Base-by-base conservation (phyloP, 345 rosid genomes). In the Cochlearia excelsa region DNA sequence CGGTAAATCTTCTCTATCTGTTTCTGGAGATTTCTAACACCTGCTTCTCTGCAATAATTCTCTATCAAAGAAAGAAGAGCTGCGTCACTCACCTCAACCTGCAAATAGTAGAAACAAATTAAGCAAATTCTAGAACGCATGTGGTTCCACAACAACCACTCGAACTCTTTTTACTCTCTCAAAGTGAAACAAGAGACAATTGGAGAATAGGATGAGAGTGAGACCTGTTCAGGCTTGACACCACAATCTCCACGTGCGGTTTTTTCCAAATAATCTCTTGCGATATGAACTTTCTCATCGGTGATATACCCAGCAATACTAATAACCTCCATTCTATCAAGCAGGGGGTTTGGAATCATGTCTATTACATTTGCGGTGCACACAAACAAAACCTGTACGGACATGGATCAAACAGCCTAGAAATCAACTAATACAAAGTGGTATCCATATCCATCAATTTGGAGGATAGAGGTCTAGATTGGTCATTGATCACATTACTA, bases 291-390 rank as follows among this genome's bases (percentile, higher is more conserved):
- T 78, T 91, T 91, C 83, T 88, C 96, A 63, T 91, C 96, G 26
- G 95, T 91, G 51, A 91, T 82, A 70, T 91, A 91, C n/a, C 98
- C 96, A 35, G 96, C 84, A 62, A 91, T 79, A 61, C 83, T 67
- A 66, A 91, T 84, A 45, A 91, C 94, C 75, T 91, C 98, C 98
- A 88, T 91, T 69, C 98, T 84, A 67, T 91, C 98, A 75, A 91
- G 76, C 44, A 88, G 96, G 61, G 98, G 96, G 43, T 63, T 73
- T 5, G 98, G 96, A 66, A 91, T 91, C 69, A 28, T 87, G 45
- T 85, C 90, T 52, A 80, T 62, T 45, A 82, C 98, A 75, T 91
- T 91, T 67, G 98, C 96, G 4, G 98, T 91, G 83, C 98, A 91
- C 33, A 91, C 96, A 72, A 90, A 91, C n/a, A 87, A 80, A 63